Evolutionary conservation across 768 basidiomycete genomes (phyloP), one percentile per base, ranked within the genome.

Genomic region (Tephrocybe sp.): DNA sequence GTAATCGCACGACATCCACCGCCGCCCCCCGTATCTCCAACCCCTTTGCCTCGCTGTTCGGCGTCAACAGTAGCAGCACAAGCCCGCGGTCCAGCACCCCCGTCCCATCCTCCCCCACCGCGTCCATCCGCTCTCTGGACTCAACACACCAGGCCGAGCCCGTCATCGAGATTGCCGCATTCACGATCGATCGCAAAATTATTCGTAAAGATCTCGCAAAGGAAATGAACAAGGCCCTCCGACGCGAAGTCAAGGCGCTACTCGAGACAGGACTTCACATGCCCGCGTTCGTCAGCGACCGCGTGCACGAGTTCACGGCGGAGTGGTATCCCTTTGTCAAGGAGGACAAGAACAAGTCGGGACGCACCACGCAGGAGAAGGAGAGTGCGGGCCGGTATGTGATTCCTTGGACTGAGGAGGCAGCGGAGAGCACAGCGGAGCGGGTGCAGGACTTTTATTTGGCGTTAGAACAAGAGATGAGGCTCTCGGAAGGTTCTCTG

Each of bases 31-130:
- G 88, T 0, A 74, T 91, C 10, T 66, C 78, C 23, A 88, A 87
- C 59, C 85, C 90, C 0, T 93, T 94, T 58, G 86, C 89, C 0
- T 86, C 86, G 1, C 75, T 94, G n/a, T 92, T 91, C 58, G 88
- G 84, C 4, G 17, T 70, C 61, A 51, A 61, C 60, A 50, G 62
- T 60, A 20, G 62, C 69, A 8, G 66, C 65, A 24, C 45, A 54
- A 68, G 58, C 58, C 65, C 14, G 32, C 45, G 62, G 23, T 54
- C 73, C 23, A 56, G 68, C 1, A 50, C 74, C 1, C 40, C 63
- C 54, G 51, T 68, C 53, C 48, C 73, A 56, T 28, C 68, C 58
- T 62, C 65, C n/a, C 63, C 65, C 1, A 60, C 62, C 12, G 53
- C 68, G 15, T 70, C 73, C 28, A 48, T 71, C 37, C 68, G 62